phyloP scores from a whole-genome alignment of 768 basidiomycete species.

The Cystobasidium ongulense region DNA sequence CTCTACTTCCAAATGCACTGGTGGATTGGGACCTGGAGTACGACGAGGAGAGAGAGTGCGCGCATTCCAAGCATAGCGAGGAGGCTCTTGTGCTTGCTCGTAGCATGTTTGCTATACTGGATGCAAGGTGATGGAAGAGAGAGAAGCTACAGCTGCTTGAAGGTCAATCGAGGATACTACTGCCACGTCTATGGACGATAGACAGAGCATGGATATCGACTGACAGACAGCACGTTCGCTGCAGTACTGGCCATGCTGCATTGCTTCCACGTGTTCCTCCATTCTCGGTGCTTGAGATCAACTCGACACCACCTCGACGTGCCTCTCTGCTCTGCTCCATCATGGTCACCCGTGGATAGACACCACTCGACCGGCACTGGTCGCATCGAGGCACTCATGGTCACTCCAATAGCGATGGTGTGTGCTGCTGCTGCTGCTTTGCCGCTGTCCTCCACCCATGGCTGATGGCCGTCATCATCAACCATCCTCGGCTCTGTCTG shows the following conservation, averaged over 20 bases:
- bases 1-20: neutral
- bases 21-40: neutral
- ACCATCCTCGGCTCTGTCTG: neutral
- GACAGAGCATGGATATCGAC: too few species aligned
- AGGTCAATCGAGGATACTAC: neutral
- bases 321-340: neutral
- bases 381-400: neutral
- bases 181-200: too few species aligned
- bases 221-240: neutral
- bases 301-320: too few species aligned
- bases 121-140: neutral
- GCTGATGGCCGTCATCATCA: neutral
- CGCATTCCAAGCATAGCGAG: neutral
- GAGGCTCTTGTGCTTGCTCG: neutral
- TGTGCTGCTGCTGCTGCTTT: neutral
- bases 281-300: too few species aligned
- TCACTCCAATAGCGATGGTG: neutral
- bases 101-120: neutral
- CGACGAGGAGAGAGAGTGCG: neutral
- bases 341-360: too few species aligned
- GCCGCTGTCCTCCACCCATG: neutral
- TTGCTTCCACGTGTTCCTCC: too few species aligned
- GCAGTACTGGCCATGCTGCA: neutral
- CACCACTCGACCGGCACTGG: too few species aligned
- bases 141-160: neutral